Evolutionary conservation across 2,329 filamentous ascomycete genomes (phyloP).

Genomic region (Pseudogymnoascus sp.): DNA sequence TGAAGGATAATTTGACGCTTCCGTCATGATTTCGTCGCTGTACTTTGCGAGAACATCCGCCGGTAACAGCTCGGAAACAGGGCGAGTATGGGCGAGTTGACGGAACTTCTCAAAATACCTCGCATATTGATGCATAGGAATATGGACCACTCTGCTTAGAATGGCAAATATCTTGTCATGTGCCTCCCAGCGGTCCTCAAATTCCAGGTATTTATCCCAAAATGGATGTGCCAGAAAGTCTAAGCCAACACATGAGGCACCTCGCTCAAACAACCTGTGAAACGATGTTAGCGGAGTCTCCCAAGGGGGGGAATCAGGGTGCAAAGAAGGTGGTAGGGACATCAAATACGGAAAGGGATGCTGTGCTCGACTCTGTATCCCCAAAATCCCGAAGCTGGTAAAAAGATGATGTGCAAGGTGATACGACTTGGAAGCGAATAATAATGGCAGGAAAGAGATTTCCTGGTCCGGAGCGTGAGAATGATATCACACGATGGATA

Average conservation of each 20-base stretch:
- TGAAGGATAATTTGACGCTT: slow-evolving; percentile 47
- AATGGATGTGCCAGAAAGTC: slow-evolving; percentile 94
- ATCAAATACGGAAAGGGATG: slow-evolving; percentile 56
- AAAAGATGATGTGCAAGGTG: slow-evolving; percentile 30
- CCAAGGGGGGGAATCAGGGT: slow-evolving; percentile 18
- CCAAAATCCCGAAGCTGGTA: slow-evolving; percentile 40
- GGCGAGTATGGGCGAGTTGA: slow-evolving; percentile 64
- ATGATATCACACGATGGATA: slow-evolving; percentile 50
- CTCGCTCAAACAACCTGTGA: slow-evolving; percentile 83
- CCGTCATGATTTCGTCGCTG: slow-evolving; percentile 64
- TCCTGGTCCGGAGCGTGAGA: slow-evolving; percentile 63
- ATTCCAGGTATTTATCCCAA: slow-evolving; percentile 99
- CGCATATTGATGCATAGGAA: slow-evolving; percentile 93
- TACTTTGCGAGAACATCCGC: slow-evolving; percentile 62
- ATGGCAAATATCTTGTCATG: slow-evolving; percentile 81
- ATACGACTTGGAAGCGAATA: slow-evolving; percentile 37
- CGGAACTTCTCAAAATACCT: slow-evolving; percentile 91
- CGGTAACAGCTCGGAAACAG: slow-evolving; percentile 66
- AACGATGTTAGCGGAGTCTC: slow-evolving; percentile 11
- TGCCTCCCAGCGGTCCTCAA: slow-evolving; percentile 83
- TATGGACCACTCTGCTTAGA: slow-evolving; percentile 72
- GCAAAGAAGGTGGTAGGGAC: slow-evolving; percentile 38
- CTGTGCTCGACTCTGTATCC: slow-evolving; percentile 45
- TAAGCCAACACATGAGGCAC: slow-evolving; percentile 73
- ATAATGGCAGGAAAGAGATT: slow-evolving; percentile 43